Conservation (phyloP, 1,139 yeast species). For the Yamadazyma kanchanaburiensis region DNA sequence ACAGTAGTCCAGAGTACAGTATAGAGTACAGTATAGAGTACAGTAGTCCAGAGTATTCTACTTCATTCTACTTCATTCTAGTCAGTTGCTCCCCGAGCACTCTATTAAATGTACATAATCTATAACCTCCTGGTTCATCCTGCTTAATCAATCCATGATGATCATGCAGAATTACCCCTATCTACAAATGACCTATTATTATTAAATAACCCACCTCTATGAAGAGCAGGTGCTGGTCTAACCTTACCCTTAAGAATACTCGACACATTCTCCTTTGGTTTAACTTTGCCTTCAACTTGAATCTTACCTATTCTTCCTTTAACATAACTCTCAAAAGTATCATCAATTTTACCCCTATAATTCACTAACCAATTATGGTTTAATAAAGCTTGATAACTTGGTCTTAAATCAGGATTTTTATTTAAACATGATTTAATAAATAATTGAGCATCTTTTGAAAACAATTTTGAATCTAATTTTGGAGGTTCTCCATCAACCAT, state of each 20-base stretch:
- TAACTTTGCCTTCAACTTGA: conserved; percentile 17
- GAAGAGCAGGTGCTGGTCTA: conserved; percentile 38
- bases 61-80: no score
- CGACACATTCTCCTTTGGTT: conserved; percentile 31
- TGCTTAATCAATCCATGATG: no score
- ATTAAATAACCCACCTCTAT: conserved; percentile 34
- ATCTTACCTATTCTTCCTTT: conserved; percentile 24
- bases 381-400: conserved; percentile 72
- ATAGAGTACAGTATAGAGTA: no score
- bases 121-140: no score
- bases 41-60: no score
- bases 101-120: no score
- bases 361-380: conserved; percentile 79
- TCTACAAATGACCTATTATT: conserved; percentile 11
- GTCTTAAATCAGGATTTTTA: conserved; percentile 78
- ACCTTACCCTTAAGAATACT: conserved; percentile 37
- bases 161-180: no score
- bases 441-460: conserved; percentile 72
- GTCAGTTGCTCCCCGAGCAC: no score
- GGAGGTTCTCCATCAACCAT: conserved; percentile 98
- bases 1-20: no score
- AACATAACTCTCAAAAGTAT: conserved; percentile 34
- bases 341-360: conserved; percentile 28
- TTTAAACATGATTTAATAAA: conserved; percentile 80
- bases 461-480: conserved; percentile 48